Conservation (phyloP, 176 grass and related monocot species). For the Microstegium vimineum region DNA sequence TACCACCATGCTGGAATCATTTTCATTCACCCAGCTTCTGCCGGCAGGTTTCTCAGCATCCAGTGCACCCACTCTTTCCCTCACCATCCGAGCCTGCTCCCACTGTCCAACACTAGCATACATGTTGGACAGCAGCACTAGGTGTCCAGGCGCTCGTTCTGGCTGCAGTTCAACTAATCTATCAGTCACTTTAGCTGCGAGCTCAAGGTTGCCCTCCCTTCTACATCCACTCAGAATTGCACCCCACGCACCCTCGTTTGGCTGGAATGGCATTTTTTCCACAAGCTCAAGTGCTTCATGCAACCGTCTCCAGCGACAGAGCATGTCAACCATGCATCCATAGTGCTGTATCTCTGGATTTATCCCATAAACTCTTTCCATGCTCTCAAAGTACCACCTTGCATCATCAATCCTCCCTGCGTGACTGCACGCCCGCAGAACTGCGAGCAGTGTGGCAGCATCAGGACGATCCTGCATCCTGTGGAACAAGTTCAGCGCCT, state of each 20-base stretch:
- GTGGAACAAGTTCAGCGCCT: conserved; percentile 54
- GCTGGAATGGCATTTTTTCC: conserved; percentile 47
- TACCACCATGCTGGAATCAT: conserved; percentile 13
- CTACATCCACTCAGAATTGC: conserved; percentile 56
- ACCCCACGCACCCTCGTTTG: conserved; percentile 43
- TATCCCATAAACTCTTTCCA: conserved; percentile 54
- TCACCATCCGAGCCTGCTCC: conserved; percentile 37
- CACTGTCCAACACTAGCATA: conserved; percentile 39
- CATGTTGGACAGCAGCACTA: conserved; percentile 60
- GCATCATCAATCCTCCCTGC: conserved; percentile 47
- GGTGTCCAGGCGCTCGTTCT: conserved; percentile 42
- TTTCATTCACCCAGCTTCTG: conserved; percentile 40
- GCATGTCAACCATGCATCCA: conserved; percentile 69
- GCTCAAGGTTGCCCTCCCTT: conserved; percentile 46
- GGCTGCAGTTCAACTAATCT: conserved; percentile 43
- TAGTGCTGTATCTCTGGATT: conserved; percentile 54
- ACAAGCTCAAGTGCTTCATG: conserved; percentile 45
- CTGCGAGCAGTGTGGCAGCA: conserved; percentile 45
- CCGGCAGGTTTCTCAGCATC: conserved; percentile 41
- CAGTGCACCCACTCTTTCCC: conserved; percentile 41
- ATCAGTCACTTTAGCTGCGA: conserved; percentile 42
- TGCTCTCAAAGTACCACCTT: conserved; percentile 47
- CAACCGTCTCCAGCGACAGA: conserved; percentile 45
- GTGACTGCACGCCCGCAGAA: conserved; percentile 46
- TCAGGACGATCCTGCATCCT: conserved; percentile 46